Evolutionary conservation across 768 basidiomycete genomes (phyloP), one percentile per base, ranked within the genome.

Genomic region (Mycena vitilis): DNA sequence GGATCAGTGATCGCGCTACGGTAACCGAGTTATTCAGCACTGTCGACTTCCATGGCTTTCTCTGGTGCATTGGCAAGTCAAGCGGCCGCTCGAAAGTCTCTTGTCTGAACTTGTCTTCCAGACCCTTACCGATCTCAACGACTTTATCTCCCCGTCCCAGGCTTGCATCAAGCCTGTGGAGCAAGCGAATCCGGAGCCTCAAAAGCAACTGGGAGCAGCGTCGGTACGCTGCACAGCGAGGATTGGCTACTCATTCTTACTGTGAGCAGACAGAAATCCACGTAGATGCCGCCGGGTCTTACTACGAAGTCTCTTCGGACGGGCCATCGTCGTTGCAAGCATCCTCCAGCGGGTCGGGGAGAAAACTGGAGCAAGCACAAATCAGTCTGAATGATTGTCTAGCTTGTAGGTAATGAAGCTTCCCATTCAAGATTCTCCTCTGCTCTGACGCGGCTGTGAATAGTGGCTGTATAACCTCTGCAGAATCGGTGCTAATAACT

Each of bases 381-480:
- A 95, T 99, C 72, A 99, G 91, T 76, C 80, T 99, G 73, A 99
- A 98, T 72, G 98, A 99, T 77, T 99, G 98, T 81, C 85, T 99
- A 53, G 98, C 98, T 30, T 99, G 98, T 86, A 98, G 95, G 96
- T 95, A 75, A 60, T 91, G 82, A 48, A 22, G 61, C 40, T 60
- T 16, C 30, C 4, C 12, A 30, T 48, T 44, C 6, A 36, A 25
- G 18, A 23, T 20, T 58, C 23, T 48, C 16, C 9, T 30, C 42
- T 48, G 61, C 25, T 53, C 54, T 59, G 56, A 49, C 49, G 30
- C 15, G 12, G 47, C 44, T 30, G 63, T 13, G 55, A 45, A 15
- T 71, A 98, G 97, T 67, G 98, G 98, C 3, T 99, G 98, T 76
- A 98, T 99, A 74, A 99, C 98, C 4, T 98, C 97, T 45, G 97